phyloP scores from a whole-genome alignment of 306 rosid genomes.

The Trifolium subterraneum region DNA sequence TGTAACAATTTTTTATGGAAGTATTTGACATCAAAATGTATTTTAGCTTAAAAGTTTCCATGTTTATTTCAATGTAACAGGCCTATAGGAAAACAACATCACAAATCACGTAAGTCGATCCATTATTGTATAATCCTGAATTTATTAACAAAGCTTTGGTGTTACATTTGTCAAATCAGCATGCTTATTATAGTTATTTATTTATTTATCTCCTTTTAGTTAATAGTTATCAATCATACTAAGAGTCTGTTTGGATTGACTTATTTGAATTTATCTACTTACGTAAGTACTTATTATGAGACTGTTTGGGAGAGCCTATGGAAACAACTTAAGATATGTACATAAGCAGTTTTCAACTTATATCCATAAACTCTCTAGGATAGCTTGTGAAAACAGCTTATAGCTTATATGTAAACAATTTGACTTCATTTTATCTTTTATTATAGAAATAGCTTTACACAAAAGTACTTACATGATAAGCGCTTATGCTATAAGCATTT shows the following conservation, averaged over 20 bases:
- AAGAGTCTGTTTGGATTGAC: background rate
- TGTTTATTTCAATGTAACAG: slow-evolving; percentile 20
- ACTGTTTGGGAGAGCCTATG: no score
- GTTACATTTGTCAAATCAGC: slow-evolving; percentile 9
- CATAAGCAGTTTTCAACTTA: no score
- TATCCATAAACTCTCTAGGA: no score
- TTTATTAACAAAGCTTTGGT: background rate
- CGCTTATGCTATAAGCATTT: no score
- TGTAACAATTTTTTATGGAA: background rate
- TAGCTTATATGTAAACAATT: no score
- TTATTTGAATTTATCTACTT: no score
- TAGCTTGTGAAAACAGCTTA: no score
- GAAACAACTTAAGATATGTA: no score
- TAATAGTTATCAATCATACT: background rate
- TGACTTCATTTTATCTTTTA: no score
- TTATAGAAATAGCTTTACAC: no score
- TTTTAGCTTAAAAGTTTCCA: background rate
- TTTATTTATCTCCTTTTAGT: background rate
- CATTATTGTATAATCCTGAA: background rate
- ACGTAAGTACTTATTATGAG: no score
- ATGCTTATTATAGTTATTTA: background rate
- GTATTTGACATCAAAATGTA: background rate
- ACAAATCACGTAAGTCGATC: slow-evolving; percentile 25
- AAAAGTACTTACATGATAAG: no score
- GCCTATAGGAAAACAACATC: slow-evolving; percentile 14